Evolutionary conservation across 805 yeast species (phyloP), one percentile per base, ranked within the genome.

Genomic region (Candida pseudoglaebosa): DNA sequence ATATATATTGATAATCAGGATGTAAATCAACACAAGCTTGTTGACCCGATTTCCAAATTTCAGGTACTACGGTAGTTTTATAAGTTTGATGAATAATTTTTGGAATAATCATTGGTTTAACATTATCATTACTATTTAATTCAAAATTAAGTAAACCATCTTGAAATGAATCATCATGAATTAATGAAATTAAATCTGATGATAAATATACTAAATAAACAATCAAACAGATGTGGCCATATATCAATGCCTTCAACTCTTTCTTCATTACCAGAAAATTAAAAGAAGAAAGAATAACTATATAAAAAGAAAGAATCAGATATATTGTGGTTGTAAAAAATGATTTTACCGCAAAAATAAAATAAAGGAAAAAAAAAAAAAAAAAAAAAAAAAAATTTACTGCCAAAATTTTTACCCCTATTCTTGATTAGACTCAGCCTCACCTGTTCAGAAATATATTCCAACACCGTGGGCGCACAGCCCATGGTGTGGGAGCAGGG

Each of bases 31-130:
- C 71, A 56, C 95, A 87, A 18, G 77, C 75, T 55, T 80, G 73
- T 53, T 86, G 95, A 20, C 95, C 88, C 4, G 72, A 75, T 43
- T 66, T 68, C 97, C 97, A 90, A 34, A 74, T 69, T 36, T 80
- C 89, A 2, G 97, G 97, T 12, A 89, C 77, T 15, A 80, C 74
- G 10, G 67, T 72, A 15, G 86, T 84, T 57, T 85, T 89, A 62
- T 90, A 90, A 10, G 96, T 90, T 60, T 90, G 97, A 57, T 90
- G 97, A 39, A 90, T 88, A 56, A 89, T 88, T 53, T 84, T 85
- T 28, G 97, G 97, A 33, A 89, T 87, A 28, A 83, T 56, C 42
- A 72, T 73, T 7, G 80, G 78, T 41, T 65, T 65, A 5, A 61
- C 54, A n/a, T 69, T 68, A 22, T 61, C 65, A 4, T 68, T 62